Conservation (phyloP, 2,329 filamentous ascomycete species). For the Exserohilum turcica region DNA sequence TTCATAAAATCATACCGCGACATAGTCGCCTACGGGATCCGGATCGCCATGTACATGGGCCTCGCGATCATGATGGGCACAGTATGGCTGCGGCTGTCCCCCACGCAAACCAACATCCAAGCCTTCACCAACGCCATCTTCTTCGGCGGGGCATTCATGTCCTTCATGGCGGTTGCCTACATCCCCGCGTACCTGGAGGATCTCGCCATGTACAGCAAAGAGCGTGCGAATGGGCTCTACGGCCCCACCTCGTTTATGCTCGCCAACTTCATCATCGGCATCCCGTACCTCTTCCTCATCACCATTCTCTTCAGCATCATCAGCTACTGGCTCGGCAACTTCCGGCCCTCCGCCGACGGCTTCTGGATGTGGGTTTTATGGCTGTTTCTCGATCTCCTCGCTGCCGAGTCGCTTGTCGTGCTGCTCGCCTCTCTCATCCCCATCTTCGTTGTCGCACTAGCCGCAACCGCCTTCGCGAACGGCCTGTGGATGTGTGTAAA, state of each 20-base stretch:
- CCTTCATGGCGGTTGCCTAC: slow-evolving; percentile 71
- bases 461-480: slow-evolving; percentile 82
- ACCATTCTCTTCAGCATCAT: slow-evolving; percentile 75
- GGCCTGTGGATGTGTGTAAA: slow-evolving; percentile 88
- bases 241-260: slow-evolving; percentile 73
- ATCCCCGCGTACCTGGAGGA: slow-evolving; percentile 85
- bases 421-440: slow-evolving; percentile 74
- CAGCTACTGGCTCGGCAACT: slow-evolving; percentile 80
- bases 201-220: slow-evolving; percentile 72
- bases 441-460: slow-evolving; percentile 79
- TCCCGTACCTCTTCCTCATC: slow-evolving; percentile 82
- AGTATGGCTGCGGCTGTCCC: slow-evolving; percentile 75
- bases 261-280: slow-evolving; percentile 80
- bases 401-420: slow-evolving; percentile 82
- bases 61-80: slow-evolving; percentile 88
- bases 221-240: slow-evolving; percentile 81
- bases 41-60: slow-evolving; percentile 80
- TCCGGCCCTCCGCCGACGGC: slow-evolving; percentile 65
- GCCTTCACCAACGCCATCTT: slow-evolving; percentile 81
- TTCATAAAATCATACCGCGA: slow-evolving; percentile 87
- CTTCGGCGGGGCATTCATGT: slow-evolving; percentile 60
- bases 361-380: slow-evolving; percentile 83
- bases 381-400: slow-evolving; percentile 82
- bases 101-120: slow-evolving; percentile 74
- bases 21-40: slow-evolving; percentile 80